Base-by-base conservation (phyloP, 768 basidiomycete species). In the Mrakia hoshinonis region DNA sequence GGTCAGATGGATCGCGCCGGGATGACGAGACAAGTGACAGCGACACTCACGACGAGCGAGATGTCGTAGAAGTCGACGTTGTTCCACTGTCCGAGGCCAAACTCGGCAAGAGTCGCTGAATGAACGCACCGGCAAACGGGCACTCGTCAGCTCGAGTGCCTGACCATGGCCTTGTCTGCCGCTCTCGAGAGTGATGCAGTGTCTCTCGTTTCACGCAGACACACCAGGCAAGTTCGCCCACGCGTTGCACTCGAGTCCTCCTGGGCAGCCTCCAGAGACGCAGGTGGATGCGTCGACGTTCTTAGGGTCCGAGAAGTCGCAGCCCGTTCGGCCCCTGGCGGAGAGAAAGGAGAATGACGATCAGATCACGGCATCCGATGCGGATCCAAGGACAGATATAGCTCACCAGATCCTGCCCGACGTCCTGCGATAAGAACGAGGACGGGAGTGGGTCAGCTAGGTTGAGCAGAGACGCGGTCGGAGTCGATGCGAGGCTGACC, bases 281-380 rank as follows among this genome's bases (percentile, higher is more conserved):
- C 54, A 55, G 12, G 54, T 55, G 18, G 54, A 55, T 29, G 54
- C n/a, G 13, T 55, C 54, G 29, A 34, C 7, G 54, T 55, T 55
- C 6, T 55, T 55, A 31, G 54, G 12, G 26, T 55, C 54, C 18
- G 54, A 55, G 54, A 55, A 55, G 13, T 55, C 54, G 29, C 54
- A 55, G 54, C 54, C 54, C 13, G 54, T 55, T 31, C 54, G 54
- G n/a, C 54, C 54, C 54, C 54, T 55, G 54, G 26, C 7, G 15
- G 22, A 55, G 20, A 9, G 20, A 51, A 24, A n/a, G 54, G n/a
- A 31, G 34, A 55, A 34, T 18, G 54, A 55, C 15, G 54, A 9
- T 18, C 5, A 55, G 34, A 26, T 55, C 29, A 55, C 26, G 0
- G 29, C n/a, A 10, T 2, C 54, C 26, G 2, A 4, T 18, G 5